Conservation (phyloP, 2,329 filamentous ascomycete genomes). For the Fusarium multiceps region DNA sequence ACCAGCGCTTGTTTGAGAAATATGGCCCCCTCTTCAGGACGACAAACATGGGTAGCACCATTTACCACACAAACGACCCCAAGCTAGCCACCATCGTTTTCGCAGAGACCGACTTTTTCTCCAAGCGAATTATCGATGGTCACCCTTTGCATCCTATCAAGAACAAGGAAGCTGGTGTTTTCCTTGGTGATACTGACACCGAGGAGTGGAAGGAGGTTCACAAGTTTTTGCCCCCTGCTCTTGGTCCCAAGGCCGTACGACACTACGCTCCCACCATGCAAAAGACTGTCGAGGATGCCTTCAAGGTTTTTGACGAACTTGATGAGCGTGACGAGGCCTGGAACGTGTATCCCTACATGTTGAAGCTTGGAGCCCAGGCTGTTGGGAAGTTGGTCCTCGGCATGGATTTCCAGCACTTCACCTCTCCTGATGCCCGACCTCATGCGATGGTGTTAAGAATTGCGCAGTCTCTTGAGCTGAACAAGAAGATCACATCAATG, state of each 20-base stretch:
- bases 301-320: slow-evolving; percentile 62
- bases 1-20: slow-evolving; percentile 63
- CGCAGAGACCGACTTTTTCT: slow-evolving; percentile 63
- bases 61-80: slow-evolving; percentile 65
- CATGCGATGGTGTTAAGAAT: slow-evolving; percentile 64
- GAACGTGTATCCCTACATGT: slow-evolving; percentile 63
- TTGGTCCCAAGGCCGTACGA: slow-evolving; percentile 69
- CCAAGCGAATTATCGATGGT: slow-evolving; percentile 62
- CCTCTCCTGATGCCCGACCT: slow-evolving; percentile 56
- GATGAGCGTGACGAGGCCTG: slow-evolving; percentile 60
- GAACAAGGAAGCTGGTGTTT: slow-evolving; percentile 56
- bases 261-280: slow-evolving; percentile 72
- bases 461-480: slow-evolving; percentile 63
- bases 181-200: slow-evolving; percentile 63
- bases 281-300: slow-evolving; percentile 61
- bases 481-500: slow-evolving; percentile 67
- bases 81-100: slow-evolving; percentile 59
- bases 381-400: slow-evolving; percentile 59
- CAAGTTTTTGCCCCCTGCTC: slow-evolving; percentile 70
- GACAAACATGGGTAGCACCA: slow-evolving; percentile 60
- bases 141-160: slow-evolving; percentile 61
- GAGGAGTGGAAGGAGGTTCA: slow-evolving; percentile 64
- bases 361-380: slow-evolving; percentile 60
- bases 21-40: slow-evolving; percentile 65
- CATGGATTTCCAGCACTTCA: slow-evolving; percentile 60